Percentiles rank a stretch among this genome's conserved stretches.
These are phyloP conservation scores for Dioscorea alata DNA, from an alignment of 106 monocot species.

Conservation along the genomic window DNA sequence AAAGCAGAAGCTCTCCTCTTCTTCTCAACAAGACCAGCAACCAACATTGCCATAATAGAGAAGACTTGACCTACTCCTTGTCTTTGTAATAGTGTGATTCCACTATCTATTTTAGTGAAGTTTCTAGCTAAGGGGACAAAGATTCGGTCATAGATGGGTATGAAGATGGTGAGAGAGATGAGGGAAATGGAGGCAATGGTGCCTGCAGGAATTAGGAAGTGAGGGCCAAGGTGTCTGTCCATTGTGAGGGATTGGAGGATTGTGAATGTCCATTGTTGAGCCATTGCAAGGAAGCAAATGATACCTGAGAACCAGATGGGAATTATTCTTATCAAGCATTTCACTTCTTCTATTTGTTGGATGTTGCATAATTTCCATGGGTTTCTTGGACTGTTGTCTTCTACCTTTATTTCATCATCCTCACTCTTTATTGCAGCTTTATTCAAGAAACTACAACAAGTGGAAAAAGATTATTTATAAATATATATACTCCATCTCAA, in stretches of 20 bases:
- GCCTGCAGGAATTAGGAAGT: conserved; percentile 10
- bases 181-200: conserved; percentile 8
- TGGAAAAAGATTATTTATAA: no score
- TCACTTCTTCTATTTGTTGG: conserved; percentile 25
- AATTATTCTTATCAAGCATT: conserved; percentile 16
- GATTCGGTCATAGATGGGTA: conserved; percentile 25
- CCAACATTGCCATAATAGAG: conserved; percentile 6
- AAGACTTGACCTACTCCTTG: conserved; percentile 17
- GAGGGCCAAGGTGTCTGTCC: conserved; percentile 24
- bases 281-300: conserved; percentile 1
- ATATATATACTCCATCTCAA: no score
- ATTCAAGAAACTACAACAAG: conserved; percentile 1
- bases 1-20: conserved; percentile 2
- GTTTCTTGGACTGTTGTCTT: background rate
- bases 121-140: conserved; percentile 1
- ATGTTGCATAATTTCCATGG: conserved; percentile 19
- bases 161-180: conserved; percentile 16
- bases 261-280: conserved; percentile 18
- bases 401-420: background rate
- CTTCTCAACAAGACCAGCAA: conserved; percentile 4
- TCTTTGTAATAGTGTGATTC: conserved; percentile 27
- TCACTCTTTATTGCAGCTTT: conserved; percentile 6
- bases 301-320: conserved; percentile 11
- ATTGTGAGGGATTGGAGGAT: conserved; percentile 15
- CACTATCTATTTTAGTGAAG: conserved; percentile 15